Conservation (phyloP, 169 alveolate species). For the Plasmodium gallinaceum region DNA sequence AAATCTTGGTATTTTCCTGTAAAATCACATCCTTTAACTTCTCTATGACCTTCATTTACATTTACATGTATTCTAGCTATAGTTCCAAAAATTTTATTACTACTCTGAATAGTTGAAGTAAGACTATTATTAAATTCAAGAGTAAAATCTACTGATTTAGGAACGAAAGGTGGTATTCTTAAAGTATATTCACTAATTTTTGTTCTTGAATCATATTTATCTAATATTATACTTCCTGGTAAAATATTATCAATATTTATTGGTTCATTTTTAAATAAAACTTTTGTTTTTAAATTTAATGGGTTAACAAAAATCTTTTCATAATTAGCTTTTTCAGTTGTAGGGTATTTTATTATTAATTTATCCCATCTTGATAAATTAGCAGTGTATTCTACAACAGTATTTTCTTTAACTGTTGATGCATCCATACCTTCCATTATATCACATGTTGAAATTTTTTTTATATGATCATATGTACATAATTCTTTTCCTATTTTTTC, state of each 20-base stretch:
- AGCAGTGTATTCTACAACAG: neutral
- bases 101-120: neutral
- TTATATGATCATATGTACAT: slow-evolving; percentile 31
- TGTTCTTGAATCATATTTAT: slow-evolving; percentile 29
- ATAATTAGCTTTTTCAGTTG: slow-evolving; percentile 27
- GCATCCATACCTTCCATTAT: slow-evolving; percentile 27
- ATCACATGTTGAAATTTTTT: slow-evolving; percentile 16
- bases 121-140: slow-evolving; percentile 34
- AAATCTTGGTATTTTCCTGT: slow-evolving; percentile 47
- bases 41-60: slow-evolving; percentile 40
- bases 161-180: slow-evolving; percentile 59
- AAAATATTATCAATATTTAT: slow-evolving; percentile 30
- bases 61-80: slow-evolving; percentile 6
- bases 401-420: neutral
- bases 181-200: slow-evolving; percentile 26
- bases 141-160: slow-evolving; percentile 21
- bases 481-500: neutral
- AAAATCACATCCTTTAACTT: slow-evolving; percentile 66
- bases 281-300: slow-evolving; percentile 50
- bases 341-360: slow-evolving; percentile 44
- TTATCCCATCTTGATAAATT: slow-evolving; percentile 42
- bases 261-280: slow-evolving; percentile 26
- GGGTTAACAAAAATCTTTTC: slow-evolving; percentile 25
- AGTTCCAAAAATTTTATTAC: slow-evolving; percentile 10
- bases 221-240: slow-evolving; percentile 46